Percentiles rank a stretch among this genome's conserved stretches.
phyloP scores from a whole-genome alignment of 805 yeast species.

The Metschnikowia corniflorae region DNA sequence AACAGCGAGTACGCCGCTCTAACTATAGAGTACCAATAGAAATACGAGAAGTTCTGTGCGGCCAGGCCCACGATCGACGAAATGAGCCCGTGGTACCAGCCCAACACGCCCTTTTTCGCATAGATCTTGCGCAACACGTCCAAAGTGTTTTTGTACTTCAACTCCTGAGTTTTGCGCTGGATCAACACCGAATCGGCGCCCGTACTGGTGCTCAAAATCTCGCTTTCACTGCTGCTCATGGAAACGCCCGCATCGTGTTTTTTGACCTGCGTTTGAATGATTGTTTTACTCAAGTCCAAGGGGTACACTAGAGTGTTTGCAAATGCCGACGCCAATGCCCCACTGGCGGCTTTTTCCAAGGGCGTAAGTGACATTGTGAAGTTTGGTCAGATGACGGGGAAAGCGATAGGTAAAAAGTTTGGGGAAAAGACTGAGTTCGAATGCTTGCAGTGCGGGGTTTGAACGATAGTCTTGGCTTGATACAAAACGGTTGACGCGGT shows the following conservation, averaged over 20 bases:
- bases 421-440: too few species aligned
- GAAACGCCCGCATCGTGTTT: constrained; percentile 12
- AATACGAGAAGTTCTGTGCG: constrained; percentile 75
- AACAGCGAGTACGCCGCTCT: constrained; percentile 50
- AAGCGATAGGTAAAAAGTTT: not conserved
- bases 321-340: constrained; percentile 75
- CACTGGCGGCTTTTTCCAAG: constrained; percentile 75
- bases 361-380: constrained; percentile 41
- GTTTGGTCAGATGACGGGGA: not conserved
- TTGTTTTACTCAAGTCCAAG: constrained; percentile 70
- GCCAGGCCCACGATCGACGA: constrained; percentile 70
- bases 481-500: too few species aligned
- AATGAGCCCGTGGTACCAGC: constrained; percentile 69
- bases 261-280: constrained; percentile 67
- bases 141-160: constrained; percentile 50
- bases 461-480: too few species aligned
- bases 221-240: constrained; percentile 9
- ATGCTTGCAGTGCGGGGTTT: too few species aligned
- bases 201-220: constrained; percentile 12
- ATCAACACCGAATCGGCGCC: constrained; percentile 18
- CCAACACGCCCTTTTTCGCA: constrained; percentile 56
- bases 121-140: constrained; percentile 64
- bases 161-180: constrained; percentile 21
- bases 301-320: constrained; percentile 83
- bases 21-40: constrained; percentile 81